Base-by-base conservation (phyloP, 1,139 yeast genomes). In the Zhuliangozyma parablackwelliae region DNA sequence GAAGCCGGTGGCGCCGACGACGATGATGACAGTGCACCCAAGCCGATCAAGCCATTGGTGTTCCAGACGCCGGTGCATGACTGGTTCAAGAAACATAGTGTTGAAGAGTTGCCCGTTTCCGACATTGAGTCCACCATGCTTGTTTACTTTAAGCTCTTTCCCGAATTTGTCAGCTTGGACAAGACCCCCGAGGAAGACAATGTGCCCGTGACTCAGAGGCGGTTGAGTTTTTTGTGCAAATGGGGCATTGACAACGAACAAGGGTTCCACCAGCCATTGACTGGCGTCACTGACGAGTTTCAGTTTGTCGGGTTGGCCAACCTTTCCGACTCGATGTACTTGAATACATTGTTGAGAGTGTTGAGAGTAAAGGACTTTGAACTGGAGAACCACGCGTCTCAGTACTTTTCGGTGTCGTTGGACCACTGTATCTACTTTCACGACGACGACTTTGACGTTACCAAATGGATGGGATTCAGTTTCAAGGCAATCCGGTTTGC, bases 401-500 rank as follows among this genome's bases (percentile, higher is more conserved):
- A 57, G 32, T 65, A 63, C 45, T 47, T 50, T 34, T 75, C 81
- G 31, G 82, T 80, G 8, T 78, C 85, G 11, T 59, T 84, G 46
- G 90, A 82, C 49, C 89, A 83, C 52, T 61, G 78, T 0, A 71
- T 85, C 16, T 82, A 82, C 54, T 82, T 84, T 61, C 89, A 82
- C 49, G 75, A 70, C 46, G 65, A 65, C 31, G 78, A 73, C 41
- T 65, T 77, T 42, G 72, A 71, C 41, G 66, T 71, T 3, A 69
- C 74, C 34, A 64, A 75, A 26, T 82, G 82, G 80, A 58, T 78
- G 54, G 65, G 72, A 11, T 71, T 74, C 39, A 67, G 75, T 34
- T 64, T 77, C 32, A 64, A 64, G 38, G 72, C 77, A 26, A 59
- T 78, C n/a, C 66, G 80, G 42, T 65, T 80, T 5, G 70, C 72